phyloP scores from a whole-genome alignment of 495 filamentous ascomycete genomes.

The Friedmanniomyces endolithicus region DNA sequence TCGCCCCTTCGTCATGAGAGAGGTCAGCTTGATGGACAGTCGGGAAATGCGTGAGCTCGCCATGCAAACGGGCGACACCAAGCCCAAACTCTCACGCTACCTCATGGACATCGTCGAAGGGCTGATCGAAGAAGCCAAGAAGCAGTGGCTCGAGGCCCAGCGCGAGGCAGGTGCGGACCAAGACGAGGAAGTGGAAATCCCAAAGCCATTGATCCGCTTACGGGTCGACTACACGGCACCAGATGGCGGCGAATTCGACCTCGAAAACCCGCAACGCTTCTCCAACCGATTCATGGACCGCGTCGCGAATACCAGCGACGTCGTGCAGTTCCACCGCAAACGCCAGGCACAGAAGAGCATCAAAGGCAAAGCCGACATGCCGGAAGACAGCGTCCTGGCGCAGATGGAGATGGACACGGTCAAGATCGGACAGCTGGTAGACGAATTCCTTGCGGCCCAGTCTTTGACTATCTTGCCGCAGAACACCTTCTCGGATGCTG shows the following conservation, averaged over 20 bases:
- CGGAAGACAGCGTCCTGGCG: constrained; percentile 41
- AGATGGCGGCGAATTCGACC: constrained; percentile 75
- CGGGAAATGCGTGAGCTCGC: constrained; percentile 63
- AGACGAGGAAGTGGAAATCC: constrained; percentile 41
- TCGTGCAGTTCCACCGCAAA: constrained; percentile 85
- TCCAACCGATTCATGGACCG: constrained; percentile 83
- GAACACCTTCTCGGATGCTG: constrained; percentile 83
- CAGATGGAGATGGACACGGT: constrained; percentile 55
- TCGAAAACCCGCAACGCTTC: constrained; percentile 92
- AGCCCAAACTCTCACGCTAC: constrained; percentile 61
- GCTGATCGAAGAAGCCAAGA: constrained; percentile 73
- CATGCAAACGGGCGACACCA: constrained; percentile 62
- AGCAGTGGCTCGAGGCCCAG: constrained; percentile 62
- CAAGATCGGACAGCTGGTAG: constrained; percentile 76
- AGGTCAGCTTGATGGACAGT: constrained; percentile 67
- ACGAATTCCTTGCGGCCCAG: constrained; percentile 71
- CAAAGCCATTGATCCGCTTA: constrained; percentile 73
- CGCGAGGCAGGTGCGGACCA: constrained; percentile 43
- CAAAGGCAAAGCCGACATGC: constrained; percentile 37
- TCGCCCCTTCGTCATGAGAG: constrained; percentile 76
- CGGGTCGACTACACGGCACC: constrained; percentile 84
- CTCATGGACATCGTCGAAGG: constrained; percentile 67
- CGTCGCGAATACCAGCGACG: constrained; percentile 88
- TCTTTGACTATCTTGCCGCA: constrained; percentile 82
- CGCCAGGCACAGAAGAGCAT: constrained; percentile 41